A percentile compares a stretch with the other conserved stretches of the same genome.
Evolutionary conservation across 345 rosid species (phyloP).

Genomic region (Salix suchowensis): DNA sequence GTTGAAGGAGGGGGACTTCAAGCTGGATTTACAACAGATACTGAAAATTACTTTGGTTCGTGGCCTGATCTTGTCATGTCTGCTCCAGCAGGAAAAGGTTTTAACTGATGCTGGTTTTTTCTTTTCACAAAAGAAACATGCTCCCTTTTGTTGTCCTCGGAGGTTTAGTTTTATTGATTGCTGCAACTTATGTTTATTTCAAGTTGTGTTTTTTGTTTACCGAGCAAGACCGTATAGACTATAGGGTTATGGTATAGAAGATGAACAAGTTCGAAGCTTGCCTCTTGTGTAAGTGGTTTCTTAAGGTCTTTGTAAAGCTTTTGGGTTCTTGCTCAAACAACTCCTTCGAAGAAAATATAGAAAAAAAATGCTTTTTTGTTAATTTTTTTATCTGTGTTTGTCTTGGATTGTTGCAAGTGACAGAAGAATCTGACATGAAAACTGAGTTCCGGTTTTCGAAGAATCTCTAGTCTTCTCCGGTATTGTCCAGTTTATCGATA

Average conservation of each 20-base stretch:
- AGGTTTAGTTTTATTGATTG: background rate
- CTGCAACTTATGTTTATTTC: too few species aligned
- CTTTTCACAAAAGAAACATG: background rate
- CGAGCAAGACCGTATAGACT: background rate
- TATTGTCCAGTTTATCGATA: background rate
- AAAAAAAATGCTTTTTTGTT: background rate
- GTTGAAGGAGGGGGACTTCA: slow-evolving; percentile 18
- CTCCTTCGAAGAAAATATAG: background rate
- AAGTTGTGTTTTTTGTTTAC: background rate
- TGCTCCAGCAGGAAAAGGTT: slow-evolving; percentile 39
- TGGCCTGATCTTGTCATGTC: slow-evolving; percentile 61
- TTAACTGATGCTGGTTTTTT: slow-evolving; percentile 27
- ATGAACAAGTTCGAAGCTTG: background rate
- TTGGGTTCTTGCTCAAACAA: background rate
- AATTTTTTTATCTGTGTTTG: background rate
- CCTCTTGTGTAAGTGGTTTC: slow-evolving; percentile 9
- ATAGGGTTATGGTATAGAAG: background rate
- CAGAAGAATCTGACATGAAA: background rate
- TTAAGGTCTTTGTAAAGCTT: slow-evolving; percentile 4
- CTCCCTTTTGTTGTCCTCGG: background rate
- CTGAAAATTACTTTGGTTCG: slow-evolving; percentile 28
- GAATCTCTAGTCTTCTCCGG: slow-evolving; percentile 11
- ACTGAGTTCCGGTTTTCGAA: slow-evolving; percentile 10
- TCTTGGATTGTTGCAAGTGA: background rate
- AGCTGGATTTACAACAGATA: slow-evolving; percentile 26